Conservation (phyloP, 495 filamentous ascomycete genomes). For the Aspergillus sparsus region DNA sequence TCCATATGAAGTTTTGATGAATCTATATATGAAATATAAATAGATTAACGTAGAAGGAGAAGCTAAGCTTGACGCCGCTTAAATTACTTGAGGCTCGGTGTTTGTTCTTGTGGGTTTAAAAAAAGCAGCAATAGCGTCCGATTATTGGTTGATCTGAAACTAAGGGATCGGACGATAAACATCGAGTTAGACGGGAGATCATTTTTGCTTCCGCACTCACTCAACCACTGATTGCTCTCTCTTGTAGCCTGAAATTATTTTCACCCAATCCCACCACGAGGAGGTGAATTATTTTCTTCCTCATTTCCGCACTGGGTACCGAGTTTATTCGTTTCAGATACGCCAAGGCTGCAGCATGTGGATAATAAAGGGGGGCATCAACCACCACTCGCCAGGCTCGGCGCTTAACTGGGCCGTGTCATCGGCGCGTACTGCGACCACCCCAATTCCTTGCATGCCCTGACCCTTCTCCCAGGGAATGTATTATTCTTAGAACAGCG, state of each 20-base stretch:
- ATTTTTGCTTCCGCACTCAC: not conserved
- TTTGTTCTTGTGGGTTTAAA: not conserved
- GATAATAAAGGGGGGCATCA: conserved; percentile 14
- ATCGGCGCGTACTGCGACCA: conserved; percentile 37
- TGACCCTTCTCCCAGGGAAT: conserved; percentile 4
- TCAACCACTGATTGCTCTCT: not conserved
- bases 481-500: conserved; percentile 27
- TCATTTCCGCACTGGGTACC: not conserved
- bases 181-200: not conserved
- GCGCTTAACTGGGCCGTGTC: conserved; percentile 26
- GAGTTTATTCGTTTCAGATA: conserved; percentile 21
- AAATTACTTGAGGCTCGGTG: not conserved
- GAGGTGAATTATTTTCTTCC: conserved; percentile 4
- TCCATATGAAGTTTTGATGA: conserved; percentile 1
- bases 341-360: conserved; percentile 19
- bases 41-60: conserved; percentile 55
- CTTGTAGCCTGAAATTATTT: not conserved
- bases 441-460: conserved; percentile 18
- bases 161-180: not conserved
- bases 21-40: conserved; percentile 74
- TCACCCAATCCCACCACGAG: conserved; percentile 14
- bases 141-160: not conserved
- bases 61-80: too few species aligned
- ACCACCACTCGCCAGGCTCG: conserved; percentile 27
- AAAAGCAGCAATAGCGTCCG: not conserved